phyloP scores from a whole-genome alignment of 108 stramenopile species.

The Cyclostephanos tholiformis region DNA sequence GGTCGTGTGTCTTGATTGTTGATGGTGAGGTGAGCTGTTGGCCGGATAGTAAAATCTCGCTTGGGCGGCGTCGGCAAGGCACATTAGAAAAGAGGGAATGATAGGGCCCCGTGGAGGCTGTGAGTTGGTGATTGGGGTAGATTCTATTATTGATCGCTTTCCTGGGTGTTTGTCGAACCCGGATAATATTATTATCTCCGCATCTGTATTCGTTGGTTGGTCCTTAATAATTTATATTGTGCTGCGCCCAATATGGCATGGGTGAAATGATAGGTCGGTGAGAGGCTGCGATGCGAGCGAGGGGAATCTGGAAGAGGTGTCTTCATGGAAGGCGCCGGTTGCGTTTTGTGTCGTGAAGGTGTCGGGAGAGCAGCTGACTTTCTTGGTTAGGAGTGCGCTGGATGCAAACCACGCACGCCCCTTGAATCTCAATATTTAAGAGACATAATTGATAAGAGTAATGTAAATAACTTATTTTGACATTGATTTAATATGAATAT shows the following conservation, averaged over 20 bases:
- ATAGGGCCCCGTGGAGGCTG: neutral
- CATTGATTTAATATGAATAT: neutral
- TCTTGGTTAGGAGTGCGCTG: constrained; percentile 3
- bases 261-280: too few species aligned
- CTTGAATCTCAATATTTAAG: neutral
- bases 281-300: too few species aligned
- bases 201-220: too few species aligned
- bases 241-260: too few species aligned
- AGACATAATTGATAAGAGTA: neutral
- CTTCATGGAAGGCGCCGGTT: neutral
- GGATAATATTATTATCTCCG: too few species aligned
- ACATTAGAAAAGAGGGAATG: neutral
- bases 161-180: too few species aligned
- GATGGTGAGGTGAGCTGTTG: neutral
- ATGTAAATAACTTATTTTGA: neutral
- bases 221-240: too few species aligned
- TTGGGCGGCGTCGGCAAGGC: neutral
- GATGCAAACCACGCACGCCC: neutral
- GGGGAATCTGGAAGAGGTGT: too few species aligned
- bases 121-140: neutral
- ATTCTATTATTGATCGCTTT: neutral
- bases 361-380: constrained; percentile 10
- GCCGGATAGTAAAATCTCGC: neutral
- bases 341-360: neutral
- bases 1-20: neutral